These are phyloP conservation scores for Pythium scleroteichum DNA, from an alignment of 352 stramenopile species.

Conservation along the genomic window DNA sequence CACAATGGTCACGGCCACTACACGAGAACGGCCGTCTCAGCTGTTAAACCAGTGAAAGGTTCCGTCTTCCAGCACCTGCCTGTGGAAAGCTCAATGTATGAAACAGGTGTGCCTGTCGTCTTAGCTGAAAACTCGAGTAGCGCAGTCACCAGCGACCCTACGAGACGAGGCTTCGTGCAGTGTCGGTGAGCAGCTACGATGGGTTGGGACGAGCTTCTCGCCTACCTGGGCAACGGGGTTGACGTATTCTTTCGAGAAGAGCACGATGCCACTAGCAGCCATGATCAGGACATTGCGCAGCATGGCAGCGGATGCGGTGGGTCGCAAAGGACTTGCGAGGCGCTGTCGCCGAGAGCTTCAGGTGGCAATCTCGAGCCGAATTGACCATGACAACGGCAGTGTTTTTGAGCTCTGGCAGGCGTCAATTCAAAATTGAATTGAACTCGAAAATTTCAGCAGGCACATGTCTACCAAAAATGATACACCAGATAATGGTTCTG, in stretches of 20 bases:
- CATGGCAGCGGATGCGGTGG: constrained; percentile 41
- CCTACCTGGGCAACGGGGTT: constrained; percentile 83
- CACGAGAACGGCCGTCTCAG: neutral
- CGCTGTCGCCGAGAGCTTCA: neutral
- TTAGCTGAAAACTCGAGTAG: constrained; percentile 93
- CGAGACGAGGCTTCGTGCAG: constrained; percentile 66
- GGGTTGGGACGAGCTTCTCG: neutral
- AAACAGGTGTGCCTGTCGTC: constrained; percentile 87
- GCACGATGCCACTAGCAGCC: constrained; percentile 89
- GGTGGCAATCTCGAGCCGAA: neutral
- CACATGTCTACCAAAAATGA: neutral
- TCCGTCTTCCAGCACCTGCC: constrained; percentile 35
- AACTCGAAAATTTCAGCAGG: constrained; percentile 23
- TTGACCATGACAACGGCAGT: neutral
- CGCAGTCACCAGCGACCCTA: constrained; percentile 89
- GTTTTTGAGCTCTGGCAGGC: neutral
- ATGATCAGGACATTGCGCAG: constrained; percentile 93
- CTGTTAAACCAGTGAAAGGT: no score
- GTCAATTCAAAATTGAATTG: constrained; percentile 25
- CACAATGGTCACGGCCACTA: constrained; percentile 89
- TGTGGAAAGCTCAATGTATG: constrained; percentile 88
- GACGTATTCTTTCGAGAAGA: constrained; percentile 93
- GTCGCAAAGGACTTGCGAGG: no score
- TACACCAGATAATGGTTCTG: neutral
- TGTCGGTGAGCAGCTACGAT: neutral